These are phyloP conservation scores for Mycena pura DNA, from an alignment of 768 basidiomycete genomes.

Conservation along the genomic window DNA sequence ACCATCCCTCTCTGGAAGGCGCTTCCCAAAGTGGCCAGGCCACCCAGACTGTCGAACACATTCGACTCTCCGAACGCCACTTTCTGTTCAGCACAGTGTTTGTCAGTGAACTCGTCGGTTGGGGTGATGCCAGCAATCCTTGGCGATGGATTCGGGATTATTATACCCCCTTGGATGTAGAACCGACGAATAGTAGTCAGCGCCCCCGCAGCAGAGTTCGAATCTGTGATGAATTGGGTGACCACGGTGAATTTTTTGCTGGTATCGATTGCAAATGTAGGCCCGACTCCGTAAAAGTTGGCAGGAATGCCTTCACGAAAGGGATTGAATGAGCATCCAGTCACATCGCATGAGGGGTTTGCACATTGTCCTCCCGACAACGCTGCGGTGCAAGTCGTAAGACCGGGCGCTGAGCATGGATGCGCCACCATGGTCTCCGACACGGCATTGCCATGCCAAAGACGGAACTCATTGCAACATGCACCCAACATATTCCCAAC, in stretches of 20 bases:
- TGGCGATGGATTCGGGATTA: constrained; percentile 45
- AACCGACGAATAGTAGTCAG: constrained; percentile 50
- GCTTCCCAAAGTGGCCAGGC: constrained; percentile 36
- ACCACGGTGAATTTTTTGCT: constrained; percentile 47
- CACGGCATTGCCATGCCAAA: constrained; percentile 2
- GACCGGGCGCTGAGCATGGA: background rate
- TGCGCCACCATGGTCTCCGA: constrained; percentile 1
- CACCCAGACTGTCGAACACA: constrained; percentile 41
- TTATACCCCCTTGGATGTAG: constrained; percentile 48
- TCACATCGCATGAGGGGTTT: constrained; percentile 40
- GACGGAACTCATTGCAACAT: constrained; percentile 5
- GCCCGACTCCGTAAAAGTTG: constrained; percentile 45
- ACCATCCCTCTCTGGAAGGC: constrained; percentile 43
- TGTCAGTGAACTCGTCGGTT: constrained; percentile 46
- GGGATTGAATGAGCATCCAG: constrained; percentile 56
- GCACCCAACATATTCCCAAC: constrained; percentile 1
- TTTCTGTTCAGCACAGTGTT: constrained; percentile 45
- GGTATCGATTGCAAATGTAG: constrained; percentile 43
- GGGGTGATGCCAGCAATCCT: constrained; percentile 40
- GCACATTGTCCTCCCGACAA: background rate
- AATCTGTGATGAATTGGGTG: constrained; percentile 49
- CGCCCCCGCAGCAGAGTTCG: constrained; percentile 43
- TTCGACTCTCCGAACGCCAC: constrained; percentile 45
- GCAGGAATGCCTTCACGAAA: constrained; percentile 46
- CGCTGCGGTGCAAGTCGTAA: background rate